These are phyloP conservation scores for Mallotus japonicus DNA, from an alignment of 441 rosid species.

Conservation along the genomic window DNA sequence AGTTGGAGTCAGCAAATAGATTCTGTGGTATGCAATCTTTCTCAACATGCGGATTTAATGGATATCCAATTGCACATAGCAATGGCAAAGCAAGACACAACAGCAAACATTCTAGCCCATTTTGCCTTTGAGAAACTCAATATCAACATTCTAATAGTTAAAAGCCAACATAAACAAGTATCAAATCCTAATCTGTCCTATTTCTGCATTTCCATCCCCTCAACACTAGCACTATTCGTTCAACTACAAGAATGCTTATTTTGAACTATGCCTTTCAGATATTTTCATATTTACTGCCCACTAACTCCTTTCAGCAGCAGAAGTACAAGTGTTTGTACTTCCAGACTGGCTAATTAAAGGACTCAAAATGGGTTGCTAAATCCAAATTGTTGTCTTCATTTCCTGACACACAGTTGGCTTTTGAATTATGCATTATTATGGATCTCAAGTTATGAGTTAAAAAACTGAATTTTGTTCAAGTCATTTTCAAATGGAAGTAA, in stretches of 20 bases:
- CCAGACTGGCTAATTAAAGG: background rate
- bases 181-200: background rate
- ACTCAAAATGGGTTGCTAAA: background rate
- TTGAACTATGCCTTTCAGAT: background rate
- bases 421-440: background rate
- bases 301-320: background rate
- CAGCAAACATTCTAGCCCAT: no score
- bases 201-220: background rate
- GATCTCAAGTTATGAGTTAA: background rate
- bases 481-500: background rate
- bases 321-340: background rate
- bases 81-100: no score
- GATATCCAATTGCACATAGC: no score
- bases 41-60: background rate
- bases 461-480: background rate
- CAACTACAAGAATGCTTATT: background rate
- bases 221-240: background rate
- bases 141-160: background rate
- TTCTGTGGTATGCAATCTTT: background rate
- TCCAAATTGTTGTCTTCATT: background rate
- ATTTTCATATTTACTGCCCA: background rate
- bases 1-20: background rate
- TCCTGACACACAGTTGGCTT: background rate
- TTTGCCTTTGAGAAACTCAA: no score
- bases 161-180: background rate